Conservation (phyloP, 345 rosid genomes). For the Mallotus nudiflorus region DNA sequence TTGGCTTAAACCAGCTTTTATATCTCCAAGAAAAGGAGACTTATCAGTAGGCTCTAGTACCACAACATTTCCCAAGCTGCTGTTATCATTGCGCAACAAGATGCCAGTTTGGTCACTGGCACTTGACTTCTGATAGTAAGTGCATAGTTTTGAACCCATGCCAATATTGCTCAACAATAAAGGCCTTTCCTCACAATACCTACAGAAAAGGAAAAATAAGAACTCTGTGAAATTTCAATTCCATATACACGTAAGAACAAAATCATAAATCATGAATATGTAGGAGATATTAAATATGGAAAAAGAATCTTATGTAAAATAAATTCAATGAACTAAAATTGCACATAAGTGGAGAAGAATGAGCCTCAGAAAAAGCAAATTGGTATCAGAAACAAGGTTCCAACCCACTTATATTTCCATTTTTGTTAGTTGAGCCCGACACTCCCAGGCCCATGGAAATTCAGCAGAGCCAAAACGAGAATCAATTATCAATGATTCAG, state of each 20-base stretch:
- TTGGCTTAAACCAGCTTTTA: constrained; percentile 75
- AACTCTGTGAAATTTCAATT: constrained; percentile 4
- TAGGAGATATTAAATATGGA: too few relatives aligned
- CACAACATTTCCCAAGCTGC: constrained; percentile 65
- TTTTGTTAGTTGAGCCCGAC: too few relatives aligned
- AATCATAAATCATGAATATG: not conserved
- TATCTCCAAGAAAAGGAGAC: constrained; percentile 96
- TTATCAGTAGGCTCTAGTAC: constrained; percentile 81
- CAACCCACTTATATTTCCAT: too few relatives aligned
- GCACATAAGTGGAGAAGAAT: too few relatives aligned
- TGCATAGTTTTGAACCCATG: constrained; percentile 93
- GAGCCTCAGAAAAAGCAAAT: too few relatives aligned
- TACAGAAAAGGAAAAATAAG: constrained; percentile 24
- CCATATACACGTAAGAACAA: not conserved
- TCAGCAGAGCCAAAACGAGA: too few relatives aligned
- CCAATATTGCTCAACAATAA: constrained; percentile 81
- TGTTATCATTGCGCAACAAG: constrained; percentile 53
- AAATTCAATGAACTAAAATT: too few relatives aligned
- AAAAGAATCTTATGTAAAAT: too few relatives aligned
- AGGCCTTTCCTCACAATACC: constrained; percentile 98
- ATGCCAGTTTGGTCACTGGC: constrained; percentile 70
- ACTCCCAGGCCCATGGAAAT: too few relatives aligned
- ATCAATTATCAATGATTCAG: too few relatives aligned
- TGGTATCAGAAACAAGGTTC: too few relatives aligned
- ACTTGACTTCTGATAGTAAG: constrained; percentile 85